These are phyloP conservation scores for Macrophomina tecta DNA, from an alignment of 2,329 filamentous ascomycete species.

Conservation along the genomic window DNA sequence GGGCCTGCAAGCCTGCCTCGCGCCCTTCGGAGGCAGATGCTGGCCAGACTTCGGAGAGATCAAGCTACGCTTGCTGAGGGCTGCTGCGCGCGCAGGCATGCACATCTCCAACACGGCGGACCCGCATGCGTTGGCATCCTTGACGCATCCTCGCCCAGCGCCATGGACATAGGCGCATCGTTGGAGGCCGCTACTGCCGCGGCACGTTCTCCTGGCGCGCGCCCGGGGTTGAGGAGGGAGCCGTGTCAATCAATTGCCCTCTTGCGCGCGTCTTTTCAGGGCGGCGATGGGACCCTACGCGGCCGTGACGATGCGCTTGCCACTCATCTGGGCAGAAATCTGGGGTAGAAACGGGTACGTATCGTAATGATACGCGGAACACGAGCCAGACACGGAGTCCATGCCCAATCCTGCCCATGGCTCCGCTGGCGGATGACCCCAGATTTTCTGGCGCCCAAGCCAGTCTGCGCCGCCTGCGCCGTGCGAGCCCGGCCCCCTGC, in stretches of 20 bases:
- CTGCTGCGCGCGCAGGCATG: conserved; percentile 9
- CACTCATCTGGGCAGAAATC: conserved; percentile 19
- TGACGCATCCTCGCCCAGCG: conserved; percentile 22
- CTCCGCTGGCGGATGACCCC: conserved; percentile 24
- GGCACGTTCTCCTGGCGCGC: conserved; percentile 21
- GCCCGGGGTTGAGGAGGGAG: conserved; percentile 8
- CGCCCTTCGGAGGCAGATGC: conserved; percentile 12
- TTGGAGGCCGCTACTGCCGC: conserved; percentile 19
- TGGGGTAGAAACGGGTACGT: conserved; percentile 25
- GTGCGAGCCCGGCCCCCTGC: conserved; percentile 2
- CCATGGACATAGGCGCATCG: conserved; percentile 18
- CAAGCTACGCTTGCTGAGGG: neutral
- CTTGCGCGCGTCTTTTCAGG: neutral
- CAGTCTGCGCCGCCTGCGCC: conserved; percentile 5
- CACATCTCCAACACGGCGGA: conserved; percentile 14
- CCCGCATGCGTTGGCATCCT: conserved; percentile 23
- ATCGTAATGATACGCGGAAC: conserved; percentile 23
- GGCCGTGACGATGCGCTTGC: conserved; percentile 14
- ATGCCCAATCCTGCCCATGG: conserved; percentile 20
- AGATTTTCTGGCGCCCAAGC: conserved; percentile 18
- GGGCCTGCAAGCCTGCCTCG: neutral
- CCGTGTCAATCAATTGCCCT: conserved; percentile 18
- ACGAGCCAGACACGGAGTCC: conserved; percentile 16
- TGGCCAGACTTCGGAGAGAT: conserved; percentile 22
- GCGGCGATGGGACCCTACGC: conserved; percentile 18